Evolutionary conservation across 1,284 basidiomycete genomes (phyloP), one percentile per base, ranked within the genome.

Genomic region (Fomitopsis schrenkii): DNA sequence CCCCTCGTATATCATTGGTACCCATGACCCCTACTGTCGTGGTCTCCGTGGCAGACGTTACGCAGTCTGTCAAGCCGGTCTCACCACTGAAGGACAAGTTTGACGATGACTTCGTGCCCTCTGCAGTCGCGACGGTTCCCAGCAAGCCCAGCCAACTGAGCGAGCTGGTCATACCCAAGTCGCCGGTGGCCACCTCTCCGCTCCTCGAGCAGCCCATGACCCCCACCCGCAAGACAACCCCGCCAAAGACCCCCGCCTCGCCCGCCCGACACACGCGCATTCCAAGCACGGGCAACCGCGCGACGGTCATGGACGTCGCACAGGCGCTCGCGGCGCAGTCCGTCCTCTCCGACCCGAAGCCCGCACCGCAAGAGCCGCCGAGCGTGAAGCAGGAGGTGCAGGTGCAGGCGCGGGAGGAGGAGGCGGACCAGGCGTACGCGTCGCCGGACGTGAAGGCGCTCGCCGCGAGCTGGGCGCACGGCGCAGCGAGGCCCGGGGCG

Each of bases 281-380:
- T 58, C 84, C 88, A 5, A 89, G 83, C 68, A 84, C 88, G 1
- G 87, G 88, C 3, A 85, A 82, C 57, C 77, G 90, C 61, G 83
- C 87, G 22, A 84, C 84, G 15, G 88, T 86, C 26, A 91, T 92
- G 90, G 88, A 91, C 57, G 83, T 92, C 4, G 88, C 88, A 2
- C 86, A 87, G 69, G 80, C 82, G 9, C 73, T 91, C 63, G 77
- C 73, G 33, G 79, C 83, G 58, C 75, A 71, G 22, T 67, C 58
- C 5, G 50, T 63, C 65, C 58, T 28, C 14, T 15, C 15, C 14
- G 17, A 54, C 14, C 33, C 17, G 52, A 38, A 22, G 35, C 35
- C 35, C 3, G 8, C 10, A 9, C 38, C 38, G 8, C 38, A 38
- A 38, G 38, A 38, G 14, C 38, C 10, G 38, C 38, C 38, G 3